Conservation (phyloP, 2,329 filamentous ascomycete genomes). For the Aphanoascus verrucosus region DNA sequence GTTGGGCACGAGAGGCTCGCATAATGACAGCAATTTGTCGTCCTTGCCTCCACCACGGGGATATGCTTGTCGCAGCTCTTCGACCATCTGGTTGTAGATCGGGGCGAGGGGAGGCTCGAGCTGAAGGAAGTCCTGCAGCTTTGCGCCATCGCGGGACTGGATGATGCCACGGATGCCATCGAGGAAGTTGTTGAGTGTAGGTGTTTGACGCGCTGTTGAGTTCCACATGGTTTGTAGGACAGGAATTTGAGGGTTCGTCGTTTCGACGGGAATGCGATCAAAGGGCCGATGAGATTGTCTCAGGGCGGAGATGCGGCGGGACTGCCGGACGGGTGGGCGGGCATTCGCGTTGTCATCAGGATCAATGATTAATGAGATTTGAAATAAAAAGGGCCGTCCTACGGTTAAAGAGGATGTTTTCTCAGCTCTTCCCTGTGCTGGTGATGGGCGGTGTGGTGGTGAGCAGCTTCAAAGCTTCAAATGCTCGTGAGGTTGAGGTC, state of each 20-base stretch:
- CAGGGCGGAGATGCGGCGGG: no score
- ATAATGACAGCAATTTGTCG: constrained; percentile 45
- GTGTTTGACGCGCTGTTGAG: constrained; percentile 36
- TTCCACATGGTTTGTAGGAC: constrained; percentile 12
- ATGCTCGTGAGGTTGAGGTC: no score
- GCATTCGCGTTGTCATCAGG: no score
- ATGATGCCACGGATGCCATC: constrained; percentile 52
- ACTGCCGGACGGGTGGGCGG: no score
- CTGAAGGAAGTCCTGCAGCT: constrained; percentile 58
- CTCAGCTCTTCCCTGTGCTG: no score
- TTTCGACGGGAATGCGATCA: no score
- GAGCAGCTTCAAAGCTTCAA: no score
- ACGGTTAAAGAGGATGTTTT: no score
- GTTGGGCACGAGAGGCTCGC: constrained; percentile 52
- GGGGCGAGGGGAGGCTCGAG: constrained; percentile 61
- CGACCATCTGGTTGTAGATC: constrained; percentile 56
- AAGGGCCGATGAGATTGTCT: no score
- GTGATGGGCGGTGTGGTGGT: no score
- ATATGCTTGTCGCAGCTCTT: constrained; percentile 54
- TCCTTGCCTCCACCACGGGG: constrained; percentile 35
- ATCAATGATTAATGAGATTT: no score
- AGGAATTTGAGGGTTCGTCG: neutral
- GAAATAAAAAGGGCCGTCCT: no score
- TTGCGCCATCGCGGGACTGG: constrained; percentile 51
- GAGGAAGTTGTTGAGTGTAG: constrained; percentile 59